Evolutionary conservation across 179 eudicot species (phyloP), one percentile per base, ranked within the genome.

Genomic region (Nepenthes alata): DNA sequence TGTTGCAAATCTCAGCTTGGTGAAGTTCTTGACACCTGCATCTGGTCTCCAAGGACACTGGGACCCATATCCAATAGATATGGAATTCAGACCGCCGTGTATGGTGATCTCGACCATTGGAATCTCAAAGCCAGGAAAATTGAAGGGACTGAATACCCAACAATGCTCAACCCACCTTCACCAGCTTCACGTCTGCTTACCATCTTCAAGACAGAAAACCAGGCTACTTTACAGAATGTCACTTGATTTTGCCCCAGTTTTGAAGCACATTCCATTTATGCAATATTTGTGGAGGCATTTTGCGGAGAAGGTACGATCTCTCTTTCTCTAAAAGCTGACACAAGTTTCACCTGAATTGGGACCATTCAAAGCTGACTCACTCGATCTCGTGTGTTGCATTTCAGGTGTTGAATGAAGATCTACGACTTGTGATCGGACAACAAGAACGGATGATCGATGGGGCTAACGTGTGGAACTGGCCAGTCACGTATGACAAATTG

Each of bases 21-120:
- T 91, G 72, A 89, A 89, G 65, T 91, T 91, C 75, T 81, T 86
- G 86, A 91, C 98, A 35, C 96, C 96, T 2, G 74, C 78, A 61
- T 81, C 89, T 34, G 90, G 93, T 16, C 86, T 91, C 50, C 84
- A 89, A 79, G 97, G 98, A 39, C 85, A 84, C 53, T 91, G 96
- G 98, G 96, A 91, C 67, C 98, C 96, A 0, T 91, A 89, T 68
- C 98, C 96, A 15, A 91, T 91, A 39, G 98, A 91, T 59, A 91
- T 89, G 98, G 98, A 89, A 76, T 89, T 91, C 65, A 72, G 82
- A 56, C 98, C 98, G 36, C 96, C 98, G 47, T 91, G 98, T 71
- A 89, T 89, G 80, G 98, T 91, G 47, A 75, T 89, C 41, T 91
- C 98, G 13, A 91, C 98, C 9, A 91, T 91, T 50, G 98, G 98